phyloP scores from a whole-genome alignment of 2,329 filamentous ascomycete species.

The Pseudohalonectria lignicola region DNA sequence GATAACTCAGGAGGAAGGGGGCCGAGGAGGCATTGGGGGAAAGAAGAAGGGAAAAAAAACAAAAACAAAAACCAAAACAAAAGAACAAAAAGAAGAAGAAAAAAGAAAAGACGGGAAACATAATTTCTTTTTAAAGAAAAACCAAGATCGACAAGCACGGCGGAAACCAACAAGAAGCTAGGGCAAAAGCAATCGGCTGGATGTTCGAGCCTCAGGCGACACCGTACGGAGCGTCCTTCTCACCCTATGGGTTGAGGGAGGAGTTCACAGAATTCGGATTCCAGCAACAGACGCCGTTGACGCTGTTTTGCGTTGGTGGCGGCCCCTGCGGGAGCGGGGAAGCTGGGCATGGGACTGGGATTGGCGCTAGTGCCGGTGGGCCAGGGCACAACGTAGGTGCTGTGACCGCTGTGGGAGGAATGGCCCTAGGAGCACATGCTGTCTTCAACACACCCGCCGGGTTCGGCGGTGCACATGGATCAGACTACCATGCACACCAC shows the following conservation, averaged over 20 bases:
- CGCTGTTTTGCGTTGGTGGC: not conserved
- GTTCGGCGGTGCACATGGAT: not conserved
- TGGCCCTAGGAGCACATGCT: not conserved
- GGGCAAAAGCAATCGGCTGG: slow-evolving; percentile 13
- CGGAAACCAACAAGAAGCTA: not conserved
- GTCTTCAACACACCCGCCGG: not conserved
- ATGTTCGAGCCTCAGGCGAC: slow-evolving; percentile 47
- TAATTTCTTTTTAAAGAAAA: not conserved
- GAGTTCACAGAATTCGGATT: slow-evolving; percentile 17
- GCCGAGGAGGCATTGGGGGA: not conserved
- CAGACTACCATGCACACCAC: slow-evolving; percentile 6
- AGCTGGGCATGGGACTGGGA: not conserved
- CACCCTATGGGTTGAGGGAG: slow-evolving; percentile 27
- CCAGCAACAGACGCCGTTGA: slow-evolving; percentile 4
- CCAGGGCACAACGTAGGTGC: not conserved
- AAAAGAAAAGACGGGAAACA: not conserved
- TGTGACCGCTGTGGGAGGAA: not conserved
- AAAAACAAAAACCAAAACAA: not conserved
- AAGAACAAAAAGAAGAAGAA: not conserved
- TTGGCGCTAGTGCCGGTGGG: not conserved
- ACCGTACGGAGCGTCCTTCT: slow-evolving; percentile 30
- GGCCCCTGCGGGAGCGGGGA: not conserved
- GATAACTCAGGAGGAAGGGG: not conserved
- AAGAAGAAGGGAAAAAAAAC: not conserved
- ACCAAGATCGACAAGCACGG: not conserved